Percentiles rank a stretch among this genome's conserved stretches.
These are phyloP conservation scores for Ramalina intermedia DNA, from an alignment of 495 filamentous ascomycete species.

Conservation along the genomic window DNA sequence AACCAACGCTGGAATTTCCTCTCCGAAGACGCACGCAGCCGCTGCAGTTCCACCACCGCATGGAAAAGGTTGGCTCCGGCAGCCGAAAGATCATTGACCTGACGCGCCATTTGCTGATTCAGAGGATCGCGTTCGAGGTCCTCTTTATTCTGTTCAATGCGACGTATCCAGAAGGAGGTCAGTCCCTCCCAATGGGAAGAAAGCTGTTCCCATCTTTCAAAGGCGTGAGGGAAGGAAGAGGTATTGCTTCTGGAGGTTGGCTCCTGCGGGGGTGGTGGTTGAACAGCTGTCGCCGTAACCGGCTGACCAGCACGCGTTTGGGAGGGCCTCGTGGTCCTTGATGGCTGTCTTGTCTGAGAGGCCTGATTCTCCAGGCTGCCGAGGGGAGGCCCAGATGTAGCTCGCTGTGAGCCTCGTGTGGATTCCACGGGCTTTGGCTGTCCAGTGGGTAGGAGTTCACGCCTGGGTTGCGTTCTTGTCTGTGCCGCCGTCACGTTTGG, in stretches of 20 bases:
- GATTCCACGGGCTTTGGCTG: constrained; percentile 20
- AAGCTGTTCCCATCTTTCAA: constrained; percentile 91
- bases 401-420: constrained; percentile 9
- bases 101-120: constrained; percentile 74
- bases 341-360: constrained; percentile 7
- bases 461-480: constrained; percentile 12
- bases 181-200: constrained; percentile 98
- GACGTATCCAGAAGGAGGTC: constrained; percentile 91
- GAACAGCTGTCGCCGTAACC: not conserved
- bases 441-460: constrained; percentile 15
- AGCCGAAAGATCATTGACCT: constrained; percentile 89
- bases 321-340: constrained; percentile 1
- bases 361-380: not conserved
- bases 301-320: constrained; percentile 1
- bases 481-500: constrained; percentile 3
- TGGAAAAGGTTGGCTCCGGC: constrained; percentile 96
- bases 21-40: constrained; percentile 89
- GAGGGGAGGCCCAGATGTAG: constrained; percentile 8
- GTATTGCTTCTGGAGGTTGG: constrained; percentile 25
- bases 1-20: constrained; percentile 98
- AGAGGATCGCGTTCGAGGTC: constrained; percentile 71
- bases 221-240: constrained; percentile 81
- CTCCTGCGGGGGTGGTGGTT: constrained; percentile 19
- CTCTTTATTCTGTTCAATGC: constrained; percentile 75
- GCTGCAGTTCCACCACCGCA: constrained; percentile 89